Base-by-base conservation (phyloP, 257 asterid genomes). In the Voacanga thouarsii region DNA sequence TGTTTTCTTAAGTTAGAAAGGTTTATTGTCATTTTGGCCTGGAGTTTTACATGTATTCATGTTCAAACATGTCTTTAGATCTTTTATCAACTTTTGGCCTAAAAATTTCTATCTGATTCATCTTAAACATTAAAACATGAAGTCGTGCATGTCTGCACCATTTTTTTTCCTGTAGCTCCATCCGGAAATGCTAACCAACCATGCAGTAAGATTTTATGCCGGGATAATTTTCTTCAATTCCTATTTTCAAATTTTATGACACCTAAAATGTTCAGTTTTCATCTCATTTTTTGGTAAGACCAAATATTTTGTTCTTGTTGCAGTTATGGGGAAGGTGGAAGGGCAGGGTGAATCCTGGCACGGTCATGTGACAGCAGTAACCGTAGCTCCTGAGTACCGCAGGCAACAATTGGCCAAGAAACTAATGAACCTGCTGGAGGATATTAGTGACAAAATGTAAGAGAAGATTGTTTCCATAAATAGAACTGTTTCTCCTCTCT, bases 301-400 rank as follows among this genome's bases (percentile, higher is more conserved):
- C 18, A 51, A 43, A 44, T 67, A 10, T 12, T 43, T 8, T 9
- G 51, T 47, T 37, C 45, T 69, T 59, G 33, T 66, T 84, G 68
- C 90, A 93, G 99, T 96, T 77, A 93, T 93, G 99, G 99, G 98
- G 28, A 96, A 96, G 84, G 97, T 92, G 72, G 99, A 93, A 90
- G 99, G 98, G 53, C 97, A 91, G 86, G 98, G 98, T 60, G 99
- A 96, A 86, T 93, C 97, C 61, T 96, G 99, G 99, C 98, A 93
- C 75, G 98, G 98, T 55, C 99, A 90, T 80, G 99, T 96, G 81
- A 93, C 97, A 70, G 98, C 99, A 80, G 95, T 96, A 10, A 92
- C 93, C 33, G 98, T 96, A 64, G 94, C 94, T 75, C 94, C 99
- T 74, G 99, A 93, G 82, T 96, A 83, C 75, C 93, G 97, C 66